Conservation (phyloP, 2,329 filamentous ascomycete species). For the Ascochyta rabiei region DNA sequence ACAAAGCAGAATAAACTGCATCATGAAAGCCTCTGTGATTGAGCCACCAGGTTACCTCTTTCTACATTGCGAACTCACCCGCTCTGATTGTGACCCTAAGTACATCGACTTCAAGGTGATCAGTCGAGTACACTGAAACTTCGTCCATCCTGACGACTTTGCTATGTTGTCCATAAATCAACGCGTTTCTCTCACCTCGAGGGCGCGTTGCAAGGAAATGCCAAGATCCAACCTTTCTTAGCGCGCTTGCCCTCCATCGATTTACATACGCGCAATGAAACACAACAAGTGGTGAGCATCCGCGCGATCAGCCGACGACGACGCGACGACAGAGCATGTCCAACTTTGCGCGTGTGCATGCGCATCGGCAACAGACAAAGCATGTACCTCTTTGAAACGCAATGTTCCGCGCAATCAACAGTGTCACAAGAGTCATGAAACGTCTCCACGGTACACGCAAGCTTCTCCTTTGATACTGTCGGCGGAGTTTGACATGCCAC, state of each 20-base stretch:
- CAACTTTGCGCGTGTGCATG: neutral
- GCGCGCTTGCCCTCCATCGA: slow-evolving; percentile 2
- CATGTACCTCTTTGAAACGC: slow-evolving; percentile 7
- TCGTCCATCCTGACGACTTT: neutral
- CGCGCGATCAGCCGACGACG: slow-evolving; percentile 1
- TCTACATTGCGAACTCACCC: neutral
- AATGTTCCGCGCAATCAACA: slow-evolving; percentile 3
- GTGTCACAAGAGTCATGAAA: slow-evolving; percentile 15
- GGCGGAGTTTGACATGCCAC: neutral
- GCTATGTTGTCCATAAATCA: neutral
- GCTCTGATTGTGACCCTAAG: neutral
- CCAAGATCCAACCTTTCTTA: slow-evolving; percentile 1
- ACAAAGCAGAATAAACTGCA: too few species aligned
- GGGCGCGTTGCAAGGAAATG: neutral
- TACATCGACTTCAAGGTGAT: neutral
- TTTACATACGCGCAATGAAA: neutral
- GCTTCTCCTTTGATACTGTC: slow-evolving; percentile 7
- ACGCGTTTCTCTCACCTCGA: neutral
- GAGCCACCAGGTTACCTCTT: neutral
- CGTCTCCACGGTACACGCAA: slow-evolving; percentile 18
- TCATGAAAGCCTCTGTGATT: too few species aligned
- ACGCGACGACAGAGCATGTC: neutral
- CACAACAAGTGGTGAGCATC: neutral
- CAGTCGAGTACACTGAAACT: neutral
- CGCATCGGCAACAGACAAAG: slow-evolving; percentile 1